These are phyloP conservation scores for Erythrophleum ivorense DNA, from an alignment of 331 rosid genomes.

Conservation along the genomic window DNA sequence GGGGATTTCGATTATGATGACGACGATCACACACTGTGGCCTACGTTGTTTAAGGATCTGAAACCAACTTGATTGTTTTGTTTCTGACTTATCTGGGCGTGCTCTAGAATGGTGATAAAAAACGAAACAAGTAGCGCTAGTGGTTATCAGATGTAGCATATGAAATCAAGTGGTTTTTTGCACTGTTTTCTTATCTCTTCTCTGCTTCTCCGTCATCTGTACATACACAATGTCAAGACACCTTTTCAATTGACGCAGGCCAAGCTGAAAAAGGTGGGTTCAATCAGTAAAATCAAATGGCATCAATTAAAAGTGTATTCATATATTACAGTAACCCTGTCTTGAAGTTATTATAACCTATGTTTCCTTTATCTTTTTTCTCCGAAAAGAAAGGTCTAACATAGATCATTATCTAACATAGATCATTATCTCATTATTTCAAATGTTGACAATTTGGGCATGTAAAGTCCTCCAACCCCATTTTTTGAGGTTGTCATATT, in stretches of 20 bases:
- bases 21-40: conserved; percentile 81
- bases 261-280: not conserved
- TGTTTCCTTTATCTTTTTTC: not conserved
- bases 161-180: not conserved
- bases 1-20: conserved; percentile 43
- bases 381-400: not conserved
- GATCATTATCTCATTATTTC: not conserved
- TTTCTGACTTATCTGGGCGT: not conserved
- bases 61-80: conserved; percentile 65
- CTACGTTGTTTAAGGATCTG: conserved; percentile 79
- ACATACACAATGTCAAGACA: not conserved
- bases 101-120: too few relatives aligned
- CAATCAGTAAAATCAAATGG: not conserved
- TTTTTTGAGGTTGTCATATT: too few relatives aligned
- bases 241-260: not conserved
- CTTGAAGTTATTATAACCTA: too few relatives aligned
- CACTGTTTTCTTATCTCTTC: not conserved
- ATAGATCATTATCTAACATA: too few relatives aligned
- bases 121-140: too few relatives aligned
- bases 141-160: not conserved
- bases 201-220: not conserved
- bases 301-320: not conserved
- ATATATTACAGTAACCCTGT: not conserved
- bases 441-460: not conserved
- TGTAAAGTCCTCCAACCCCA: too few relatives aligned